Percentiles rank a stretch among this genome's conserved stretches.
These are phyloP conservation scores for Vitis amurensis DNA, from an alignment of 164 flowering plant species.

Conservation along the genomic window DNA sequence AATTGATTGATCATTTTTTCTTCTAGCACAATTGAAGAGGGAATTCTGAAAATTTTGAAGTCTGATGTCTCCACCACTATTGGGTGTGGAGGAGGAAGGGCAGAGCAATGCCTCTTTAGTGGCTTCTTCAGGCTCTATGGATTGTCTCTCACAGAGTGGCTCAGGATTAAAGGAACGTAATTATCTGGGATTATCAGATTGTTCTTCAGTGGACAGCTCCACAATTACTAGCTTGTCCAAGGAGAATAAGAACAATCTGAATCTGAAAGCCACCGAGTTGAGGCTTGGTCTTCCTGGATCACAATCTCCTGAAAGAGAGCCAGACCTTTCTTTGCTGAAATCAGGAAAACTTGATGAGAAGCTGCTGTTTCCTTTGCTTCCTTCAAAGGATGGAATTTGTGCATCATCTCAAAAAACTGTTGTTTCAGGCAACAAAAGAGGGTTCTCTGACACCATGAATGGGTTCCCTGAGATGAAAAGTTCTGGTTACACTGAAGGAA, in stretches of 20 bases:
- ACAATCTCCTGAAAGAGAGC: conserved; percentile 68
- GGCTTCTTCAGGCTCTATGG: conserved; percentile 48
- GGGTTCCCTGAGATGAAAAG: conserved; percentile 51
- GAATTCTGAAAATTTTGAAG: background rate
- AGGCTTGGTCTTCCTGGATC: conserved; percentile 97
- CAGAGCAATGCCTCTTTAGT: conserved; percentile 40
- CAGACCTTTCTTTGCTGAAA: conserved; percentile 40
- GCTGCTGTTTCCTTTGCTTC: conserved; percentile 73
- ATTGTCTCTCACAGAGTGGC: conserved; percentile 39
- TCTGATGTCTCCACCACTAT: conserved; percentile 61
- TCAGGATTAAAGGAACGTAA: conserved; percentile 65
- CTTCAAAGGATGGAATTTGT: conserved; percentile 56
- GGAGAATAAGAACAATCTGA: conserved; percentile 48
- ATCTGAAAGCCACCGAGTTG: conserved; percentile 84
- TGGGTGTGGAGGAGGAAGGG: conserved; percentile 55
- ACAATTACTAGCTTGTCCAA: conserved; percentile 46
- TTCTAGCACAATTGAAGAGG: conserved; percentile 8
- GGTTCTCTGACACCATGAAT: conserved; percentile 81
- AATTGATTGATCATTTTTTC: background rate
- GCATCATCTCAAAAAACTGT: conserved; percentile 44
- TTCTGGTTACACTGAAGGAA: conserved; percentile 39
- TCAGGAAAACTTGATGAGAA: conserved; percentile 69
- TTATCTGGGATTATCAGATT: conserved; percentile 77
- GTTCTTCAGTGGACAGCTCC: conserved; percentile 85
- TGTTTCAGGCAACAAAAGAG: conserved; percentile 81